These are phyloP conservation scores for Fulvia fulva DNA, from an alignment of 2,329 filamentous ascomycete species.

Conservation along the genomic window DNA sequence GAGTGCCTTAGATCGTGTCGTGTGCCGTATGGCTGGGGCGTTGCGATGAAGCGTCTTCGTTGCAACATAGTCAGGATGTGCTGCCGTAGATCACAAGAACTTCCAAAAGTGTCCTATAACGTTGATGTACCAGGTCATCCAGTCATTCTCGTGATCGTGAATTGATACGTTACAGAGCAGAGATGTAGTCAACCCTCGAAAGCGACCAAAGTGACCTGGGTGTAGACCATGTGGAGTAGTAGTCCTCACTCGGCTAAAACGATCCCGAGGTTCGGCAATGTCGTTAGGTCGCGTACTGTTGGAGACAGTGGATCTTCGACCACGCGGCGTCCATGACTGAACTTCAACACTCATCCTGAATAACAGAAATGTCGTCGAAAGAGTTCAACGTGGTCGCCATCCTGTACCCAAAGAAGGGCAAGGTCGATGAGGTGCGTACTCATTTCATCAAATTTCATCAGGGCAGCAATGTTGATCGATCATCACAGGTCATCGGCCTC, in stretches of 20 bases:
- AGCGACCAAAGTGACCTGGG: no score
- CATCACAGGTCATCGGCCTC: constrained; percentile 9
- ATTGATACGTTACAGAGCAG: no score
- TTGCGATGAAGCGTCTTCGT: no score
- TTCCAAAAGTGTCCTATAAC: no score
- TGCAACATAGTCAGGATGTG: no score
- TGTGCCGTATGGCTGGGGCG: no score
- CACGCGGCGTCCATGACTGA: background rate
- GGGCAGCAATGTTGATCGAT: background rate
- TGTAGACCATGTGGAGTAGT: background rate
- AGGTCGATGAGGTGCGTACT: constrained; percentile 12
- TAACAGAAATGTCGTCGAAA: constrained; percentile 10
- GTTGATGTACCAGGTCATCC: no score
- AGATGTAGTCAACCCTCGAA: no score
- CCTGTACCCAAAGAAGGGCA: constrained; percentile 18
- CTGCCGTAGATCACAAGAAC: no score
- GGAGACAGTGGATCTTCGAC: background rate
- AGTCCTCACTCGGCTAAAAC: background rate
- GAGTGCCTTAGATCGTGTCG: no score
- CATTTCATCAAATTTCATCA: background rate
- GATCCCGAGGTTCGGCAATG: background rate
- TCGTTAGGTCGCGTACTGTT: background rate
- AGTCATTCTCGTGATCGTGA: no score
- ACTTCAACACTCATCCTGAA: background rate
- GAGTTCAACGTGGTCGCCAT: constrained; percentile 16